A percentile compares a stretch with the other conserved stretches of the same genome.
phyloP scores from a whole-genome alignment of 441 rosid genomes.

The Populus tomentosa region DNA sequence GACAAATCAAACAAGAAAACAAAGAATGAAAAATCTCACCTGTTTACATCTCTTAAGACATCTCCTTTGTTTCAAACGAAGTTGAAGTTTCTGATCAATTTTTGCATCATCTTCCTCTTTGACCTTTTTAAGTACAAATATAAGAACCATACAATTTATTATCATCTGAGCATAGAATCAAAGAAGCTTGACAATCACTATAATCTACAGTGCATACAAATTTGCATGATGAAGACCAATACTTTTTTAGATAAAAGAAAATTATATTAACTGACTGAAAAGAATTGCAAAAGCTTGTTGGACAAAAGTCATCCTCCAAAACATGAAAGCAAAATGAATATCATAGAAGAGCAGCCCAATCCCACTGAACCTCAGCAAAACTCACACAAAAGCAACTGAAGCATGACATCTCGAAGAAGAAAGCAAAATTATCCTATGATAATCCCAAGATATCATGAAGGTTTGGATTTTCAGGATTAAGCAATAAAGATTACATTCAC shows the following conservation, averaged over 20 bases:
- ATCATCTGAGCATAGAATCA: neutral
- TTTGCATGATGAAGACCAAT: neutral
- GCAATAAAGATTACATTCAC: too few relatives aligned
- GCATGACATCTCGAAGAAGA: neutral
- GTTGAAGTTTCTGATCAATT: conserved; percentile 75
- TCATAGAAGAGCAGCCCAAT: neutral
- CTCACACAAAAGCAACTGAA: neutral
- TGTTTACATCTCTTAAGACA: conserved; percentile 51
- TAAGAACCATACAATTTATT: conserved; percentile 7
- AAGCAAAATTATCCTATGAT: neutral
- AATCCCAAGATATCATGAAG: neutral
- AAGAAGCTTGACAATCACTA: conserved; percentile 4
- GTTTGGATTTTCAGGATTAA: neutral
- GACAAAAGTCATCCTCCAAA: neutral
- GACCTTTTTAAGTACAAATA: conserved; percentile 52
- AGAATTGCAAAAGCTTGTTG: neutral
- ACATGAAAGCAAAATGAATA: neutral
- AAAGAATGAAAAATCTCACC: conserved; percentile 38
- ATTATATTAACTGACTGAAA: neutral
- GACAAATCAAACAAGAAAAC: conserved; percentile 21
- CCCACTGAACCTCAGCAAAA: neutral
- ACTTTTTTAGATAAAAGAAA: neutral
- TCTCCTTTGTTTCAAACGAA: conserved; percentile 72
- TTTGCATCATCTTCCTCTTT: conserved; percentile 97
- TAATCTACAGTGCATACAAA: neutral